A percentile compares a stretch with the other conserved stretches of the same genome.
Conservation (phyloP, 2,329 filamentous ascomycete species). For the Neonectria magnoliae region DNA sequence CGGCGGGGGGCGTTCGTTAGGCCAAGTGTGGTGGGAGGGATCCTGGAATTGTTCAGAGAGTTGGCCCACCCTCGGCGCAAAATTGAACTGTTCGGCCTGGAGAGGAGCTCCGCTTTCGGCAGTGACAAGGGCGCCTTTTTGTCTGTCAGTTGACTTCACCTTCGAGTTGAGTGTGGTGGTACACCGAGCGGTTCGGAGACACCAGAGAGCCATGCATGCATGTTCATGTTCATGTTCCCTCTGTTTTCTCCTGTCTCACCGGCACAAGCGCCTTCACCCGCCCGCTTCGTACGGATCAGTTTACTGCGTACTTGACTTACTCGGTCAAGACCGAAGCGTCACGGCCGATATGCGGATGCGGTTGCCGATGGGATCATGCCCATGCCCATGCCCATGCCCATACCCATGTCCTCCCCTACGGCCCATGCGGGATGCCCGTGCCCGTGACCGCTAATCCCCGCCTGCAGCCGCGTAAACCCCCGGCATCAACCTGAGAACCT, state of each 20-base stretch:
- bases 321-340: not conserved
- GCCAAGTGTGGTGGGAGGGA: not conserved
- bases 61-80: not conserved
- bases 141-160: not conserved
- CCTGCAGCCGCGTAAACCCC: not conserved
- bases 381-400: not conserved
- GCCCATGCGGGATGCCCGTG: not conserved
- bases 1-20: not conserved
- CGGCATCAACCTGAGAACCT: not conserved
- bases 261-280: not conserved
- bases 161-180: not conserved
- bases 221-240: no score
- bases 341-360: conserved; percentile 9
- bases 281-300: not conserved
- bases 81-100: not conserved
- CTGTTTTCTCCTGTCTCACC: not conserved
- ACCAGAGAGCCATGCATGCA: not conserved
- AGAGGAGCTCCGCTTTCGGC: conserved; percentile 22
- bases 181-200: not conserved
- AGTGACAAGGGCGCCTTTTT: not conserved
- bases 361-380: not conserved
- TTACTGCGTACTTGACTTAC: not conserved
- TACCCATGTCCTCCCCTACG: not conserved
- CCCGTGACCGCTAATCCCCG: conserved; percentile 13
- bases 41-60: not conserved